phyloP scores from a whole-genome alignment of 345 rosid species.

The Hibiscus tridactylites region DNA sequence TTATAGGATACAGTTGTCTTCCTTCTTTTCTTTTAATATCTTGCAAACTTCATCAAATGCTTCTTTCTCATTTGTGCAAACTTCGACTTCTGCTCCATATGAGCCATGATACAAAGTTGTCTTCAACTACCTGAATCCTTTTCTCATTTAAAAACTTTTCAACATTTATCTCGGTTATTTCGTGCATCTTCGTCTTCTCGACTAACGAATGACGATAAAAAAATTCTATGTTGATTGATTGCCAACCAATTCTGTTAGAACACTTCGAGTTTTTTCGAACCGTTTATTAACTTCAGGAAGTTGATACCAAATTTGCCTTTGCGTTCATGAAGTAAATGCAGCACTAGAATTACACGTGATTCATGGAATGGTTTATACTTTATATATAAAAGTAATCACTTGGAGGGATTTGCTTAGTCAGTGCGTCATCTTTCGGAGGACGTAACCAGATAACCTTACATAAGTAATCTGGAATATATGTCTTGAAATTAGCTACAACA shows the following conservation, averaged over 20 bases:
- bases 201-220: no score
- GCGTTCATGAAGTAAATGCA: conserved; percentile 52
- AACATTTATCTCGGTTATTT: neutral
- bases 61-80: conserved; percentile 44
- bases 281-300: neutral
- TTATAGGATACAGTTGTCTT: neutral
- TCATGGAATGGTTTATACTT: conserved; percentile 63
- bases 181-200: no score
- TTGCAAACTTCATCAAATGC: conserved; percentile 33
- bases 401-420: conserved; percentile 9
- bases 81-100: conserved; percentile 45
- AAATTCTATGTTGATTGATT: no score
- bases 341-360: conserved; percentile 35
- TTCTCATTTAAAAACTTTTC: conserved; percentile 24
- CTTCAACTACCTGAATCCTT: conserved; percentile 54
- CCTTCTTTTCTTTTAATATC: conserved; percentile 16
- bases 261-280: no score
- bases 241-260: no score
- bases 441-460: conserved; percentile 67
- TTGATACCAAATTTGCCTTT: conserved; percentile 17
- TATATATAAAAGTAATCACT: conserved; percentile 31
- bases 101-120: conserved; percentile 8
- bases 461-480: conserved; percentile 14
- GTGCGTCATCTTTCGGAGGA: conserved; percentile 4
- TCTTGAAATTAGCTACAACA: conserved; percentile 34